Conservation (phyloP, 371 early-diverging fungal genomes). For the Zychaea mexicana region DNA sequence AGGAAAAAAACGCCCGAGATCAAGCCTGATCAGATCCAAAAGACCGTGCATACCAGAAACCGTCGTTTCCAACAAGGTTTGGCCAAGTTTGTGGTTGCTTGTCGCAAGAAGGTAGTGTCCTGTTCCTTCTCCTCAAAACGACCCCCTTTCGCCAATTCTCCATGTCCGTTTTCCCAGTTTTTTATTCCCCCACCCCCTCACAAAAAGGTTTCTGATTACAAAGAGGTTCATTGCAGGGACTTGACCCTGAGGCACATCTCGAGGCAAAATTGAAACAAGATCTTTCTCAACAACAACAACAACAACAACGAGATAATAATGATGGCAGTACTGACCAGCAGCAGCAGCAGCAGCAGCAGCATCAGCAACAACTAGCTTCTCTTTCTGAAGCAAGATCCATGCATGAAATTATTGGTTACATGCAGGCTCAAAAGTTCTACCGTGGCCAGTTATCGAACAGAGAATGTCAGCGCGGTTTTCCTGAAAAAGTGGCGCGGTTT, state of each 20-base stretch:
- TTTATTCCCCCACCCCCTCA: slow-evolving; percentile 3
- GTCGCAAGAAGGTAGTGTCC: slow-evolving; percentile 26
- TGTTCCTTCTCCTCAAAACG: not conserved
- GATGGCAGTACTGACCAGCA: too few species aligned
- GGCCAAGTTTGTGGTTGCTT: slow-evolving; percentile 18
- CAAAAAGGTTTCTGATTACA: slow-evolving; percentile 2
- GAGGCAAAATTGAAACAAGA: not conserved
- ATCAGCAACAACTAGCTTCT: not conserved
- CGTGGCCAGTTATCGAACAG: slow-evolving; percentile 25
- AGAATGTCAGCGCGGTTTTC: slow-evolving; percentile 16
- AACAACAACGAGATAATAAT: too few species aligned
- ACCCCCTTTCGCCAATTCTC: too few species aligned
- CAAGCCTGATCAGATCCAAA: slow-evolving; percentile 35
- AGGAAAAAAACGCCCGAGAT: not conserved
- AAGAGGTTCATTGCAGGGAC: not conserved
- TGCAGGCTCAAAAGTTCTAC: slow-evolving; percentile 32
- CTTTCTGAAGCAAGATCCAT: slow-evolving; percentile 4
- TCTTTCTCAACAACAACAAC: not conserved
- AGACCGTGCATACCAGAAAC: slow-evolving; percentile 30
- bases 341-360: not conserved
- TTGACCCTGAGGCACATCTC: not conserved
- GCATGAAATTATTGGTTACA: slow-evolving; percentile 17
- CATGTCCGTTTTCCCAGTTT: not conserved
- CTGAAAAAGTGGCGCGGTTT: slow-evolving; percentile 22
- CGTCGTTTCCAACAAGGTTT: slow-evolving; percentile 25